Evolutionary conservation across 2,329 filamentous ascomycete genomes (phyloP).

Genomic region (Colletotrichum gigasporum): DNA sequence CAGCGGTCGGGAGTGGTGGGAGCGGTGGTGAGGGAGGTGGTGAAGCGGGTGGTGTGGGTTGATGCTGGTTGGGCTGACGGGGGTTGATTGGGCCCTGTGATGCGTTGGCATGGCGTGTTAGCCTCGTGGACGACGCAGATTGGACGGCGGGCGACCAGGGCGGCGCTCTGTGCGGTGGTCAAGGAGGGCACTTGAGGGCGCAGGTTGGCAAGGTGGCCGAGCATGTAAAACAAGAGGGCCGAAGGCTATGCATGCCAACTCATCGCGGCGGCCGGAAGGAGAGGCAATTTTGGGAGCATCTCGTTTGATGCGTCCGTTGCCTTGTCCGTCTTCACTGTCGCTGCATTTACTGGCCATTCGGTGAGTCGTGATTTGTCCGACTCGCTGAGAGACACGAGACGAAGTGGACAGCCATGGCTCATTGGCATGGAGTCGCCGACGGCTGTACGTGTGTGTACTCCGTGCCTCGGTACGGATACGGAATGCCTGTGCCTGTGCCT

Average conservation of each 20-base stretch:
- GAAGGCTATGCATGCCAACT: conserved; percentile 33
- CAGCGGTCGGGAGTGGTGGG: conserved; percentile 3
- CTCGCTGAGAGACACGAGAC: conserved; percentile 20
- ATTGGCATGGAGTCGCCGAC: background rate
- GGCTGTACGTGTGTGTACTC: background rate
- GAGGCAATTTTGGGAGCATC: conserved; percentile 12
- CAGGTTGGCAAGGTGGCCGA: conserved; percentile 12
- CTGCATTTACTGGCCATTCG: conserved; percentile 16
- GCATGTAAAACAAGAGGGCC: conserved; percentile 24
- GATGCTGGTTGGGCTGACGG: conserved; percentile 24
- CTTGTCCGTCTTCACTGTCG: conserved; percentile 1
- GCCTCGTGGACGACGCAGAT: conserved; percentile 35
- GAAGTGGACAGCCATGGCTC: background rate
- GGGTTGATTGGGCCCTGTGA: conserved; percentile 31
- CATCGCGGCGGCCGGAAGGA: conserved; percentile 25
- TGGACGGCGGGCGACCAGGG: conserved; percentile 29
- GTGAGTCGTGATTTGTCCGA: conserved; percentile 24
- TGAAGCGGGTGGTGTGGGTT: conserved; percentile 20
- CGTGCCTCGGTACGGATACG: too few relatives aligned
- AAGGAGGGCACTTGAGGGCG: background rate
- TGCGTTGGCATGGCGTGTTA: conserved; percentile 33
- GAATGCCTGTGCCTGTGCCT: too few relatives aligned
- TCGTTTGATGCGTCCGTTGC: conserved; percentile 1
- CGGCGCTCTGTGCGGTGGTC: background rate
- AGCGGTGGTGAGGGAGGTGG: conserved; percentile 2